Conservation (phyloP, 176 grass and related monocot genomes). For the Carex cristatella region DNA sequence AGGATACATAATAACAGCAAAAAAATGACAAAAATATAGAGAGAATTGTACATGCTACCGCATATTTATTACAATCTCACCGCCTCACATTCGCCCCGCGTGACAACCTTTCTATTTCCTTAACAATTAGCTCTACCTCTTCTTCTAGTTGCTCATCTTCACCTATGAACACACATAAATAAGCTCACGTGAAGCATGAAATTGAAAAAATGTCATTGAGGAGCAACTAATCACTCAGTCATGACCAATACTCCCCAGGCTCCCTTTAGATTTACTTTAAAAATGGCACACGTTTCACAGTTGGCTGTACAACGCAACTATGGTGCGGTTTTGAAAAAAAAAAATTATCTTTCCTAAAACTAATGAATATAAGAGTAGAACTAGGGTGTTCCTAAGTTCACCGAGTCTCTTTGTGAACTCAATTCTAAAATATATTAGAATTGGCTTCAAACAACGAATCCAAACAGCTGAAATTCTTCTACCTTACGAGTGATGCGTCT, state of each 20-base stretch:
- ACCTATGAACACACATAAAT: slow-evolving; percentile 33
- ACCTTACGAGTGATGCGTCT: no score
- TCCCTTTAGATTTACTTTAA: background rate
- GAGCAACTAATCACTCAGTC: background rate
- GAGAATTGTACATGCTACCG: background rate
- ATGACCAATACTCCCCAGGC: background rate
- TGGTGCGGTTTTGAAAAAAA: background rate
- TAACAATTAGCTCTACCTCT: slow-evolving; percentile 66
- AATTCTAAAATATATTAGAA: no score
- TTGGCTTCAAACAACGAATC: no score
- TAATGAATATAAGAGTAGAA: background rate
- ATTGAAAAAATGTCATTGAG: background rate
- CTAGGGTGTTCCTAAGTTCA: no score
- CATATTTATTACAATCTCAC: background rate
- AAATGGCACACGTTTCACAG: background rate
- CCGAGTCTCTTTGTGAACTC: no score
- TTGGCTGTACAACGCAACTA: background rate
- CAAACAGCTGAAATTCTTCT: no score
- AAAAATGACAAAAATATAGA: background rate
- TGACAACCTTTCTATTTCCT: slow-evolving; percentile 67
- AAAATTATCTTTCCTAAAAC: background rate
- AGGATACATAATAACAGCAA: background rate
- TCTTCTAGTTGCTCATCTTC: slow-evolving; percentile 98
- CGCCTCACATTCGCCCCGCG: background rate
- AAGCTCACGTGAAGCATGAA: background rate